A percentile compares a stretch with the other conserved stretches of the same genome.
These are phyloP conservation scores for Alternaria viburni DNA, from an alignment of 2,329 filamentous ascomycete species.

Conservation along the genomic window DNA sequence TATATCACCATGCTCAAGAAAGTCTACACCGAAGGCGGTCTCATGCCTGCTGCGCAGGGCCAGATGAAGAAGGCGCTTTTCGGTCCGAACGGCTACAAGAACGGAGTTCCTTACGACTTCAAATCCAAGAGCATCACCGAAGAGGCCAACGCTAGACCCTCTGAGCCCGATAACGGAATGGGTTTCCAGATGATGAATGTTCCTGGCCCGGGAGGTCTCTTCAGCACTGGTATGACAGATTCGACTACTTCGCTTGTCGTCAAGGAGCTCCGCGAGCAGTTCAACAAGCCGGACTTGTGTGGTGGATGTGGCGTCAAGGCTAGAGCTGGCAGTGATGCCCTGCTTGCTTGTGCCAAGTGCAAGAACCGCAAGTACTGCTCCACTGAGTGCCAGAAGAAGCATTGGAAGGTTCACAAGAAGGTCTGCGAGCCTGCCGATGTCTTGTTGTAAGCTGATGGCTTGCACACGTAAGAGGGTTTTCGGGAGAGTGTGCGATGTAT, in stretches of 20 bases:
- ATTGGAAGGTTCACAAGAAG: slow-evolving; percentile 45
- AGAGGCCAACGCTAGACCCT: slow-evolving; percentile 5
- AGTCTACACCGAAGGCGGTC: slow-evolving; percentile 22
- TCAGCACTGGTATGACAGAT: slow-evolving; percentile 19
- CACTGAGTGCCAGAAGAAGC: slow-evolving; percentile 36
- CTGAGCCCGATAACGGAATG: not conserved
- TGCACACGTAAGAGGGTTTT: not conserved
- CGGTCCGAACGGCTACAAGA: slow-evolving; percentile 19
- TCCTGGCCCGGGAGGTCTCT: slow-evolving; percentile 15
- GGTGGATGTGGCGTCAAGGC: slow-evolving; percentile 17
- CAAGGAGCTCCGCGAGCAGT: slow-evolving; percentile 26
- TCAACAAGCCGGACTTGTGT: slow-evolving; percentile 18
- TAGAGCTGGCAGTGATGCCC: not conserved
- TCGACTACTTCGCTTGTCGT: slow-evolving; percentile 16
- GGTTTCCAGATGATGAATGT: slow-evolving; percentile 21
- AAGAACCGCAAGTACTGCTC: slow-evolving; percentile 38
- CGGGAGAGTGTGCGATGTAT: not conserved
- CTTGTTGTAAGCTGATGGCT: not conserved
- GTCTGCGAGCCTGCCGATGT: slow-evolving; percentile 17
- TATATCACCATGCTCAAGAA: slow-evolving; percentile 23
- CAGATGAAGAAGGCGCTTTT: slow-evolving; percentile 29
- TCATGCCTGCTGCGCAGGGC: slow-evolving; percentile 19
- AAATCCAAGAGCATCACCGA: slow-evolving; percentile 20
- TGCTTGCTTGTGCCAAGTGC: slow-evolving; percentile 36
- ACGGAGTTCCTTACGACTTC: slow-evolving; percentile 28